Conservation (phyloP, 2,329 filamentous ascomycete species). For the Calonectria ilicicola region DNA sequence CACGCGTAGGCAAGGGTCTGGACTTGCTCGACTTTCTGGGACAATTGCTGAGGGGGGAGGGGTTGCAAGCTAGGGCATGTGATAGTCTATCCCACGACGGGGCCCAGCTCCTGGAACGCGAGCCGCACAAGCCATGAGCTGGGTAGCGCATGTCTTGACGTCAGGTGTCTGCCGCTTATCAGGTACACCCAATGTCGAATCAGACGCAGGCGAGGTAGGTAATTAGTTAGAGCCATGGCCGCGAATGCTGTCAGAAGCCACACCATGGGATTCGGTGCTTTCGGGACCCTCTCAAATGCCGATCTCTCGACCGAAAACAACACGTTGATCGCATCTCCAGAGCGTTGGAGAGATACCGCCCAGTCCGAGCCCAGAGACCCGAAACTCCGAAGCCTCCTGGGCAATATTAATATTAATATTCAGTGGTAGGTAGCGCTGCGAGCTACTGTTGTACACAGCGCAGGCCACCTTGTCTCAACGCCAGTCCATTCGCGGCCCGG, state of each 20-base stretch:
- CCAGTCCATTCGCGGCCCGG: conserved; percentile 31
- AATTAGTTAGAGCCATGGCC: not conserved
- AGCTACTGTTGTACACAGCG: not conserved
- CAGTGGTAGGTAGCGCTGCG: not conserved
- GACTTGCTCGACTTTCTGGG: not conserved
- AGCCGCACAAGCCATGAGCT: conserved; percentile 20
- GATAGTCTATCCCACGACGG: not conserved
- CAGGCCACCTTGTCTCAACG: conserved; percentile 9
- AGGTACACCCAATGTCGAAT: conserved; percentile 30
- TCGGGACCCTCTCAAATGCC: not conserved
- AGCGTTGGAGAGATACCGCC: not conserved
- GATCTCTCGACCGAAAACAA: not conserved
- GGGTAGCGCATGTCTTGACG: conserved; percentile 33
- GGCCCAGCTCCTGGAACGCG: conserved; percentile 9
- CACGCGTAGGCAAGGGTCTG: conserved; percentile 3
- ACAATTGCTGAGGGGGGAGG: not conserved
- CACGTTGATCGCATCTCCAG: not conserved
- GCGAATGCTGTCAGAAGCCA: not conserved
- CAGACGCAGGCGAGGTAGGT: not conserved
- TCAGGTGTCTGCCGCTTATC: conserved; percentile 41
- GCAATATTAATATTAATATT: not conserved
- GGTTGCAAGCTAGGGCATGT: conserved; percentile 1
- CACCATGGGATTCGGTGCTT: conserved; percentile 9
- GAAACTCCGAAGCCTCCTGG: not conserved
- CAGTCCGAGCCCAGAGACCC: not conserved